Evolutionary conservation across 352 stramenopile species (phyloP).

Genomic region (Globisporangium lucens): DNA sequence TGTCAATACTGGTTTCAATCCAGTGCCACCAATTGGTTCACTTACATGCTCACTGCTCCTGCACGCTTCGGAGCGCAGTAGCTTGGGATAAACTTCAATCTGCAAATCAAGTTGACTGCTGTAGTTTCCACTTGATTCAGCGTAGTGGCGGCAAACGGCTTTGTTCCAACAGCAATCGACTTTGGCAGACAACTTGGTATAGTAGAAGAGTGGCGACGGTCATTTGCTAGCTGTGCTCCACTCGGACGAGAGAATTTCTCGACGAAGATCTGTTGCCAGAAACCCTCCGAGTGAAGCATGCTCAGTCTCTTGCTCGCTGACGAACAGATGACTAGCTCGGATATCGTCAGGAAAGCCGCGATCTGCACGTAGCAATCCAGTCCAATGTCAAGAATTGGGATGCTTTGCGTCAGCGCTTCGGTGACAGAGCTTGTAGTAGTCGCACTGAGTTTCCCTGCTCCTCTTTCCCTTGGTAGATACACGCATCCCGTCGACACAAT

Average conservation of each 20-base stretch:
- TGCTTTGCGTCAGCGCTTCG: not conserved
- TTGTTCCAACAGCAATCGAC: conserved; percentile 3
- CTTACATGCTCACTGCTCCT: conserved; percentile 17
- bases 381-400: conserved; percentile 18
- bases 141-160: conserved; percentile 18
- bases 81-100: conserved; percentile 9
- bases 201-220: not conserved
- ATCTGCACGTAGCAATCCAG: conserved; percentile 34
- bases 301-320: conserved; percentile 22
- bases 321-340: conserved; percentile 31
- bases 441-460: not conserved
- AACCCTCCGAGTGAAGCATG: conserved; percentile 19
- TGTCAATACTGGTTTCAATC: not conserved
- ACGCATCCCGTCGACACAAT: conserved; percentile 22
- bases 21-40: not conserved
- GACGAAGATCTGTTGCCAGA: conserved; percentile 34
- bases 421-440: not conserved
- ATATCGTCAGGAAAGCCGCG: conserved; percentile 29
- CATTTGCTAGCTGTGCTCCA: not conserved
- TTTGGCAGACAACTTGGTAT: not conserved
- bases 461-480: not conserved
- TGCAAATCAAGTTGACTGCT: conserved; percentile 23
- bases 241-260: conserved; percentile 6
- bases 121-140: conserved; percentile 22
- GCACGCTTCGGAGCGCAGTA: not conserved